Base-by-base conservation (phyloP, 768 basidiomycete genomes). In the Lentinula lateritia region DNA sequence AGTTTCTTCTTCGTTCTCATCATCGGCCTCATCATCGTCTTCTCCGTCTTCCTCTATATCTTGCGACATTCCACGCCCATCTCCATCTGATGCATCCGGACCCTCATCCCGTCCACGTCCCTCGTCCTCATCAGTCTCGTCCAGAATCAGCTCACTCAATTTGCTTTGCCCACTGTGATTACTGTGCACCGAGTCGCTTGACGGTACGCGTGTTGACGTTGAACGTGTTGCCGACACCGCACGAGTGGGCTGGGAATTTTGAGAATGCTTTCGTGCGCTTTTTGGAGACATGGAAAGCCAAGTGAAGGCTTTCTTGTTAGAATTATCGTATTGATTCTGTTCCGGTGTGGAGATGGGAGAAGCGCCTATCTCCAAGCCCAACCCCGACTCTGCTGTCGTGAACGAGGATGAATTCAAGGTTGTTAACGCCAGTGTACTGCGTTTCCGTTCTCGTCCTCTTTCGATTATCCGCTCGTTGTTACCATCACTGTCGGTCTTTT, bases 221-320 rank as follows among this genome's bases (percentile, higher is more conserved):
- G 18, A 20, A 5, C 46, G 46, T 20, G 18, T 48, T 48, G 42
- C 16, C 12, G 46, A 23, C 9, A 20, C 6, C 46, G 1, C 20
- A 12, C 18, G 18, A 48, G 46, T 5, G n/a, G 16, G 5, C 43
- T n/a, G 43, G 7, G n/a, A n/a, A 23, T 80, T 71, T 8, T 34
- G 46, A 28, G 82, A 70, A 59, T 81, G 76, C 48, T 73, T 69
- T n/a, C 80, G 75, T 3, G 81, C 82, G 50, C 75, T 74, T 68
- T 78, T 83, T 0, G 87, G 83, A 12, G 85, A 86, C 28, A 86
- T 69, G 2, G 82, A 77, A 35, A 87, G 68, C 80, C 83, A 87
- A 3, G 78, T 62, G 50, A 77, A 65, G 15, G 72, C 67, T 7
- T 56, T 41, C 5, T 56, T 13, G 12, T 3, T 28, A 7, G 16